Evolutionary conservation across 1,284 basidiomycete species (phyloP).

Genomic region (Cutaneotrichosporon spelunceum): DNA sequence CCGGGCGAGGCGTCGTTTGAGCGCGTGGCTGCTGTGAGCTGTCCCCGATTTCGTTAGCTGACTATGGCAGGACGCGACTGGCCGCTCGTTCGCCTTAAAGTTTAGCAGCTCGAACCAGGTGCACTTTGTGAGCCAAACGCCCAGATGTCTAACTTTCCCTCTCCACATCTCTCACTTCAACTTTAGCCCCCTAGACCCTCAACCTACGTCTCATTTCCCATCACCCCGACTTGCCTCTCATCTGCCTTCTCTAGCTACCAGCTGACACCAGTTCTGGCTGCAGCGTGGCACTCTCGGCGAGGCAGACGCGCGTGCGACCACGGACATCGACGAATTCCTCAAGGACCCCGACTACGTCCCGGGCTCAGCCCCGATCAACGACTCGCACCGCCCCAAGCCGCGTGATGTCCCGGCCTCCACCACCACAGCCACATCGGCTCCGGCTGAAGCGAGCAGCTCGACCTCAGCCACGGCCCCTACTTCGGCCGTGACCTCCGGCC

Average conservation of each 20-base stretch:
- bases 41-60: neutral
- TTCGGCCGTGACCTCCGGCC: constrained; percentile 21
- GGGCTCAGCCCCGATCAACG: constrained; percentile 24
- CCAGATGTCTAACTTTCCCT: no score
- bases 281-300: constrained; percentile 35
- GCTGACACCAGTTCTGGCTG: constrained; percentile 48
- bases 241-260: neutral
- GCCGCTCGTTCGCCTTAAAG: constrained; percentile 48
- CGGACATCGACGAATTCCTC: constrained; percentile 45
- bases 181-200: no score
- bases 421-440: constrained; percentile 17
- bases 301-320: constrained; percentile 35
- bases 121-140: constrained; percentile 51
- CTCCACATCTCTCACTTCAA: no score
- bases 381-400: constrained; percentile 24
- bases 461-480: constrained; percentile 7
- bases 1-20: constrained; percentile 50
- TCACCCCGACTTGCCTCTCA: no score
- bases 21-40: constrained; percentile 40
- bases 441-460: constrained; percentile 22
- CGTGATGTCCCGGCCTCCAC: neutral
- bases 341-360: constrained; percentile 40
- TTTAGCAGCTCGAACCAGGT: constrained; percentile 47
- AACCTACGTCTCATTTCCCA: no score
- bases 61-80: constrained; percentile 38